Conservation (phyloP, 345 rosid genomes). For the Citrus hindsii region DNA sequence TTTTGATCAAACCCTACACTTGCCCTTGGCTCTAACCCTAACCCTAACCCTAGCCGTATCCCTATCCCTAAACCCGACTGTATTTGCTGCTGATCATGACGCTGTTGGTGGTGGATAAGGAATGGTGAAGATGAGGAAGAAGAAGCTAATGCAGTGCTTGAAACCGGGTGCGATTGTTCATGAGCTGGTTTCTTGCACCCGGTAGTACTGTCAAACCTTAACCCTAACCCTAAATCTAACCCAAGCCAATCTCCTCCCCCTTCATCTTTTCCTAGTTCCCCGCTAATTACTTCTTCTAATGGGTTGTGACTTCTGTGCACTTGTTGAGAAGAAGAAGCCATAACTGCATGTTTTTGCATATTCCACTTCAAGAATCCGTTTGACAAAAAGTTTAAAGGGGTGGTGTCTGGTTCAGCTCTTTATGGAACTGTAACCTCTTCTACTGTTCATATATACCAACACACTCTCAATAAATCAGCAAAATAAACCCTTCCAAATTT, state of each 20-base stretch:
- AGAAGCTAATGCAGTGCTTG: neutral
- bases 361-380: neutral
- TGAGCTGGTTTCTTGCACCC: conserved; percentile 9
- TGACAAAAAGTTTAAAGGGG: neutral
- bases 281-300: neutral
- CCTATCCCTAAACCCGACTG: conserved; percentile 18
- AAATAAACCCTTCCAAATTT: neutral
- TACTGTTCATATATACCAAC: neutral
- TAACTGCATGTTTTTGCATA: conserved; percentile 9
- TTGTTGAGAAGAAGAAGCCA: conserved; percentile 31
- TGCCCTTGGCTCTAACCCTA: neutral
- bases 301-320: neutral
- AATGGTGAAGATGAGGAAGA: neutral
- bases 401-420: conserved; percentile 19
- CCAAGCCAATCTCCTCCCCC: conserved; percentile 27
- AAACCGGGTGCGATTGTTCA: conserved; percentile 12
- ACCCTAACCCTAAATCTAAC: conserved; percentile 32
- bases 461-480: neutral
- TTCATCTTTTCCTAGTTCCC: conserved; percentile 3
- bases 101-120: neutral
- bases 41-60: conserved; percentile 5
- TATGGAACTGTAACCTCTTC: conserved; percentile 4
- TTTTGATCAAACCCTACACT: conserved; percentile 5
- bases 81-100: neutral
- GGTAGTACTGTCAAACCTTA: neutral